Percentiles rank a stretch among this genome's conserved stretches.
Conservation (phyloP, 768 basidiomycete genomes). For the Suillus variegatus region DNA sequence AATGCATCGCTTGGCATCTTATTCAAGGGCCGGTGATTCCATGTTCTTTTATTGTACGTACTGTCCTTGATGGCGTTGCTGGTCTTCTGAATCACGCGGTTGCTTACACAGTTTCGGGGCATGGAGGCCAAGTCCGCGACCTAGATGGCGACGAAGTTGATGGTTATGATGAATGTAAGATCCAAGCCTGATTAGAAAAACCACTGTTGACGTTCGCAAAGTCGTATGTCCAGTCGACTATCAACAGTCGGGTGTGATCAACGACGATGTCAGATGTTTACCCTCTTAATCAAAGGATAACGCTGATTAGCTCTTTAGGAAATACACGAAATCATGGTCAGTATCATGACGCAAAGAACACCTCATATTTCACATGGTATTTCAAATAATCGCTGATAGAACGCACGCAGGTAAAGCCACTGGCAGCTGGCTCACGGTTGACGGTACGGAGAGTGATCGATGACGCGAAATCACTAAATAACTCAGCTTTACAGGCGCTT, state of each 20-base stretch:
- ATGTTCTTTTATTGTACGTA: conserved; percentile 4
- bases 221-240: conserved; percentile 7
- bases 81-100: not conserved
- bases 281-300: not conserved
- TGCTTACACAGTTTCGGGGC: not conserved
- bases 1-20: not conserved
- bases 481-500: not conserved
- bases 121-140: not conserved
- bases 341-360: not conserved
- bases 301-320: not conserved
- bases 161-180: conserved; percentile 5
- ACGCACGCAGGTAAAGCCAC: not conserved
- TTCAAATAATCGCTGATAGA: not conserved
- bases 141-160: conserved; percentile 1
- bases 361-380: not conserved
- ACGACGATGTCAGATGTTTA: not conserved
- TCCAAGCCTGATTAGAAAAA: not conserved
- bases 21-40: not conserved
- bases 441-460: not conserved
- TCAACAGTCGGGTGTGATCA: not conserved
- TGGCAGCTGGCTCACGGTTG: conserved; percentile 2
- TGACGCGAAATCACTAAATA: not conserved
- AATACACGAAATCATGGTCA: conserved; percentile 4
- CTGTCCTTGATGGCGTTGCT: not conserved
- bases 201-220: not conserved